Evolutionary conservation across 495 filamentous ascomycete species (phyloP), one percentile per base, ranked within the genome.

Genomic region (Glonium stellatum): DNA sequence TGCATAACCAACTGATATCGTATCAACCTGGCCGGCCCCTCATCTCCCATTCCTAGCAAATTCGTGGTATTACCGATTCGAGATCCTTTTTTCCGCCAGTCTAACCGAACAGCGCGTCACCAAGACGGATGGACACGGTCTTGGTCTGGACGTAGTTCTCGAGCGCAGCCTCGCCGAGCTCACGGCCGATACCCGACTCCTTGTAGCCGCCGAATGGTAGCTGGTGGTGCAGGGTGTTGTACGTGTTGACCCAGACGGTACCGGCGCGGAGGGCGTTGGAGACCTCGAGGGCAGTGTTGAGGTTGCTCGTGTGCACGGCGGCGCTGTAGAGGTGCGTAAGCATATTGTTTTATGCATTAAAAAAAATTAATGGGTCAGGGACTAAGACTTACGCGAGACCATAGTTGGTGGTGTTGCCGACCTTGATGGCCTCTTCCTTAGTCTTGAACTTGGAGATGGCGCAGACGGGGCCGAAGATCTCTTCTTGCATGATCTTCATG

Each of bases 401-500:
- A 78, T 95, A 97, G 60, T 72, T 83, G 70, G 86, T 87, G 75
- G 82, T 78, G 81, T 97, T 97, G 63, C 82, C 91, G 50, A 89
- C 75, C 61, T 80, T 77, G 76, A 97, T 85, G 63, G 84, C 88
- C 55, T 97, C 92, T 11, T 86, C 91, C 75, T 90, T 85, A 64
- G 83, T 85, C 78, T 86, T 86, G 82, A 97, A 97, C 78, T 97
- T 97, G 78, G 89, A 83, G 67, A 97, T 88, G 55, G 87, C 85
- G 77, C 89, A 89, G 60, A 97, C 92, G 55, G 92, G 92, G 54
- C 92, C 92, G 76, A 97, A 97, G 76, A 97, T 97, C 79, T 97
- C 92, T 78, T 97, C 92, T 78, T 92, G 85, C 82, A 92, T 88
- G 74, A 97, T 96, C 87, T 95, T 96, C 92, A 97, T 97, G 73